These are phyloP conservation scores for Marsdenia floribunda DNA, from an alignment of 257 asterid genomes.

Conservation along the genomic window DNA sequence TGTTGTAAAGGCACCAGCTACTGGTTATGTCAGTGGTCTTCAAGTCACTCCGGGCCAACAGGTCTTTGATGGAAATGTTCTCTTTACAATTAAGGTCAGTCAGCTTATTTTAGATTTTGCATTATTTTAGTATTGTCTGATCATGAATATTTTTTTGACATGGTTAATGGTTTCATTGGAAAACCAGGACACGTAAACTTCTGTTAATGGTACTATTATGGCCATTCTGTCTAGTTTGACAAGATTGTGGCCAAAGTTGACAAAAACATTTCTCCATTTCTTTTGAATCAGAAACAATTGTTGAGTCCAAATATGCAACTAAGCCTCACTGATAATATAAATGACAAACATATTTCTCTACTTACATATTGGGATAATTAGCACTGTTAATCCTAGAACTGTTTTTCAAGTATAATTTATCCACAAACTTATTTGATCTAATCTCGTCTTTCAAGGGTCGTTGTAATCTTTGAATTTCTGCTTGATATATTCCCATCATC, in stretches of 20 bases:
- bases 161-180: not conserved
- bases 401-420: not conserved
- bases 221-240: not conserved
- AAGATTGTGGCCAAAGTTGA: not conserved
- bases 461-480: too few relatives aligned
- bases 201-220: not conserved
- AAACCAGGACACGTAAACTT: not conserved
- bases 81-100: constrained; percentile 62
- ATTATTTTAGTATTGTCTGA: not conserved
- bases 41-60: constrained; percentile 69
- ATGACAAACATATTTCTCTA: not conserved
- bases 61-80: constrained; percentile 68
- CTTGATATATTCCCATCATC: too few relatives aligned
- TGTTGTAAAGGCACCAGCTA: constrained; percentile 72
- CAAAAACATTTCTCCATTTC: not conserved
- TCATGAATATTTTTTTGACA: too few relatives aligned
- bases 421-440: not conserved
- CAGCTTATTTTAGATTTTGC: not conserved
- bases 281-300: not conserved
- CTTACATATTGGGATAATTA: not conserved
- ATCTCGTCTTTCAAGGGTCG: not conserved
- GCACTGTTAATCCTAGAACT: not conserved
- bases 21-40: constrained; percentile 69
- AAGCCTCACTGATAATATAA: not conserved
- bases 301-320: not conserved